Evolutionary conservation across 2,329 filamentous ascomycete species (phyloP).

Genomic region (Ophiostoma tasmaniense): DNA sequence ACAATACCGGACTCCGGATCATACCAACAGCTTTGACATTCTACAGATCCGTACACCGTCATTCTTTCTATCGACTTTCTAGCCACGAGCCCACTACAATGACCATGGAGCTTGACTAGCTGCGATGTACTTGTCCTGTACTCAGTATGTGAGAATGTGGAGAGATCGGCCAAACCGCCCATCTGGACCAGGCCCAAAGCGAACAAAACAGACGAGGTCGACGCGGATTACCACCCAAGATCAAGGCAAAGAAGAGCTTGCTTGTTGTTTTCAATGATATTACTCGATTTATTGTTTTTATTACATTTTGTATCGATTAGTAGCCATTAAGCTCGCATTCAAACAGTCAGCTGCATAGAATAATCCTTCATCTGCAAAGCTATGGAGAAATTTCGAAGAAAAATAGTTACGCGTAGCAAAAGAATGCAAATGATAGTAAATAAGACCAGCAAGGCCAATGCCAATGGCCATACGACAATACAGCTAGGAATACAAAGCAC

Average conservation of each 20-base stretch:
- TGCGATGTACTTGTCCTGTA: too few species aligned
- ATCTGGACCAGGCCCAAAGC: constrained; percentile 10
- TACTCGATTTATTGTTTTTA: neutral
- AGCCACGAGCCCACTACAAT: too few species aligned
- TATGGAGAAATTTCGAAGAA: too few species aligned
- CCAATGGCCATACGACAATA: neutral
- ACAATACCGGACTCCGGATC: neutral
- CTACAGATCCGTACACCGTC: too few species aligned
- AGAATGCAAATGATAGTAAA: neutral
- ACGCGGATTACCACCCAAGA: neutral
- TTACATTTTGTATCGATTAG: neutral
- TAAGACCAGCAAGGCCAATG: too few species aligned
- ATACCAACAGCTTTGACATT: neutral
- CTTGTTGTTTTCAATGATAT: neutral
- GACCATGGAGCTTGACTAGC: neutral
- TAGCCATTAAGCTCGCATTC: neutral
- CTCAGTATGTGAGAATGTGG: neutral
- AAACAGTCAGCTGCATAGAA: neutral
- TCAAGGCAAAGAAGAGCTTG: neutral
- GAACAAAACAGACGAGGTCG: constrained; percentile 15
- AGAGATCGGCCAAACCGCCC: neutral
- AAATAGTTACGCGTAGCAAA: too few species aligned
- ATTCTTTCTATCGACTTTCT: too few species aligned
- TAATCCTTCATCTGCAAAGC: neutral
- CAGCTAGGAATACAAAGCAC: neutral